These are phyloP conservation scores for Talaromyces sp. DNA, from an alignment of 2,329 filamentous ascomycete genomes.

Conservation along the genomic window DNA sequence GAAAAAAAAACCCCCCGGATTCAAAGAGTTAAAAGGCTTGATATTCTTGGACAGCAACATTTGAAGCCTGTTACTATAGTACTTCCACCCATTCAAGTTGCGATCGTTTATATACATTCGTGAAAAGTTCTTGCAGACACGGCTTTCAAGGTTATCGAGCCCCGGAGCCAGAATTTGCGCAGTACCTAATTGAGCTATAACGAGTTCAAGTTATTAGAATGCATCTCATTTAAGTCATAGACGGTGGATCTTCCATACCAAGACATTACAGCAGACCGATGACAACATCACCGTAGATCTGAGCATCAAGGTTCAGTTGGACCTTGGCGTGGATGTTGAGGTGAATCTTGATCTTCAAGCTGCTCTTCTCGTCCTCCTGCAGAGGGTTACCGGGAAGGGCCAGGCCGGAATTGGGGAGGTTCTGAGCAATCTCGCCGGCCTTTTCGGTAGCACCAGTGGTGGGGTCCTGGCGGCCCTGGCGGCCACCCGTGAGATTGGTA, in stretches of 20 bases:
- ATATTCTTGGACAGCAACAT: no score
- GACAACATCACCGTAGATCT: constrained; percentile 29
- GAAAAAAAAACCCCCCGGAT: no score
- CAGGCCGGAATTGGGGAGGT: constrained; percentile 7
- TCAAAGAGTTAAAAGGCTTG: no score
- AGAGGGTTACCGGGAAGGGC: constrained; percentile 12
- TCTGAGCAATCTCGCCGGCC: not conserved
- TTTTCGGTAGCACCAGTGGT: not conserved
- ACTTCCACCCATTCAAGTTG: not conserved
- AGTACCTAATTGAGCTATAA: no score
- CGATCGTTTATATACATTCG: constrained; percentile 15
- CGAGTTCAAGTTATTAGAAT: no score
- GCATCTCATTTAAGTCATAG: no score
- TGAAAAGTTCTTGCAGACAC: not conserved
- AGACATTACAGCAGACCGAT: constrained; percentile 25
- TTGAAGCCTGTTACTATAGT: not conserved
- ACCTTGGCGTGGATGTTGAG: constrained; percentile 29
- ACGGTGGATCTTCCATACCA: not conserved
- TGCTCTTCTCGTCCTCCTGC: constrained; percentile 17
- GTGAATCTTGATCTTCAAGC: constrained; percentile 27
- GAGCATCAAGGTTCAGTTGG: constrained; percentile 27
- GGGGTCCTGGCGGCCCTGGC: constrained; percentile 15
- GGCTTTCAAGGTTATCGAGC: no score
- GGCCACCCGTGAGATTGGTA: constrained; percentile 9
- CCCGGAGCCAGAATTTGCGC: no score